Conservation (phyloP, 352 stramenopile species). For the Peronospora belbahrii region DNA sequence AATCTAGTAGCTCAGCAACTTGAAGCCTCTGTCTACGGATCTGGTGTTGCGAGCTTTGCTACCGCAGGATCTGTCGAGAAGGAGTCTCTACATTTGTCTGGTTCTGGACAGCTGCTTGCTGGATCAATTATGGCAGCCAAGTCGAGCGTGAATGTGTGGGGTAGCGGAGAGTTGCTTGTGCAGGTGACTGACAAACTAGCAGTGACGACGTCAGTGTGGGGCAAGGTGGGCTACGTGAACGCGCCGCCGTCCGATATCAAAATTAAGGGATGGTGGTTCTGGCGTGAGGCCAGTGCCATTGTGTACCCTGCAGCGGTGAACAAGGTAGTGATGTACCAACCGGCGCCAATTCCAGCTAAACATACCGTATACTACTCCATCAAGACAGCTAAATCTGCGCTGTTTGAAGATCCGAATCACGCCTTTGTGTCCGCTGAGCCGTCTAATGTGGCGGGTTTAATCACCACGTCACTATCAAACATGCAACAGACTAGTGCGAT, state of each 20-base stretch:
- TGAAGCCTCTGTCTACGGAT: constrained; percentile 39
- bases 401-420: constrained; percentile 31
- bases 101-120: constrained; percentile 36
- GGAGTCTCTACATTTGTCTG: constrained; percentile 41
- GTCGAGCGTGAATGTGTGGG: constrained; percentile 39
- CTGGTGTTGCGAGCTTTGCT: constrained; percentile 33
- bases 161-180: constrained; percentile 37
- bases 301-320: constrained; percentile 35
- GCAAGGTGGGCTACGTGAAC: constrained; percentile 45
- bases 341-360: constrained; percentile 18
- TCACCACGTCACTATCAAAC: constrained; percentile 26
- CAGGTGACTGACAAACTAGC: constrained; percentile 42
- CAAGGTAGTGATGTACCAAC: constrained; percentile 31
- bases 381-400: constrained; percentile 18
- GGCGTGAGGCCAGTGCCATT: constrained; percentile 32
- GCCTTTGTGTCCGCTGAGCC: constrained; percentile 16
- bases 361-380: constrained; percentile 27
- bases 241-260: constrained; percentile 30
- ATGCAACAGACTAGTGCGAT: constrained; percentile 16
- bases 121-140: constrained; percentile 38
- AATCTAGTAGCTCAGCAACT: constrained; percentile 30
- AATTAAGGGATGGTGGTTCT: constrained; percentile 52
- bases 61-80: constrained; percentile 34
- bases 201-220: constrained; percentile 42
- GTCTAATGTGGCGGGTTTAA: constrained; percentile 8